Evolutionary conservation across 2,329 filamentous ascomycete species (phyloP).

Genomic region (Aspergillus luchuensis): DNA sequence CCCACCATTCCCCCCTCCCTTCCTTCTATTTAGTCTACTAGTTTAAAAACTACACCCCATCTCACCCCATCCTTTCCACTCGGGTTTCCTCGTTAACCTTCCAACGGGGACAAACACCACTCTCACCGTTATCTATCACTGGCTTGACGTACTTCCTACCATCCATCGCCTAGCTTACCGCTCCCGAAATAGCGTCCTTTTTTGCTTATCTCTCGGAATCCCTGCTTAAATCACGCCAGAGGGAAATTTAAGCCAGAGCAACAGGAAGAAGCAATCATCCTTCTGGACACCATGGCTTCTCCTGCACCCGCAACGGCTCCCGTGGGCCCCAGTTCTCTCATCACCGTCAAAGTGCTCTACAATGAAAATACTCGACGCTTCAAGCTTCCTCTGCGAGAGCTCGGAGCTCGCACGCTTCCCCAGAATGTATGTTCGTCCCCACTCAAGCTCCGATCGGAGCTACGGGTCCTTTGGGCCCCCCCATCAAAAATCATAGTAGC

Average conservation of each 20-base stretch:
- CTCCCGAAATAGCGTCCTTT: slow-evolving; percentile 11
- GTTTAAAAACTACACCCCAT: neutral
- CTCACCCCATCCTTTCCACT: neutral
- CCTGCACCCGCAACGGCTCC: slow-evolving; percentile 48
- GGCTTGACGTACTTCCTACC: neutral
- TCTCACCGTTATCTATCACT: neutral
- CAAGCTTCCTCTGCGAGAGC: slow-evolving; percentile 85
- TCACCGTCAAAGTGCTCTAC: slow-evolving; percentile 83
- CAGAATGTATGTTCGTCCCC: slow-evolving; percentile 69
- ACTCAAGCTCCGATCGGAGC: slow-evolving; percentile 36
- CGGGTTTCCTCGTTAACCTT: neutral
- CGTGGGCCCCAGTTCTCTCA: slow-evolving; percentile 67
- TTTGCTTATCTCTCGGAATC: slow-evolving; percentile 15
- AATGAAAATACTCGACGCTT: slow-evolving; percentile 77
- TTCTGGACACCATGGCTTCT: slow-evolving; percentile 33
- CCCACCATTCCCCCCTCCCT: neutral
- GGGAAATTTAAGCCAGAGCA: too few species aligned
- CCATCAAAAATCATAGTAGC: neutral
- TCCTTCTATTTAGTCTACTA: neutral
- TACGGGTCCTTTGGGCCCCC: slow-evolving; percentile 17
- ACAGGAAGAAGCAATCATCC: slow-evolving; percentile 7
- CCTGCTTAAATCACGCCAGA: slow-evolving; percentile 10
- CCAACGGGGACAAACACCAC: neutral
- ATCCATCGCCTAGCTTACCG: neutral
- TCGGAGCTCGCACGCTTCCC: slow-evolving; percentile 72